Evolutionary conservation across 495 filamentous ascomycete species (phyloP).

Genomic region (Podospora pseudocomata): DNA sequence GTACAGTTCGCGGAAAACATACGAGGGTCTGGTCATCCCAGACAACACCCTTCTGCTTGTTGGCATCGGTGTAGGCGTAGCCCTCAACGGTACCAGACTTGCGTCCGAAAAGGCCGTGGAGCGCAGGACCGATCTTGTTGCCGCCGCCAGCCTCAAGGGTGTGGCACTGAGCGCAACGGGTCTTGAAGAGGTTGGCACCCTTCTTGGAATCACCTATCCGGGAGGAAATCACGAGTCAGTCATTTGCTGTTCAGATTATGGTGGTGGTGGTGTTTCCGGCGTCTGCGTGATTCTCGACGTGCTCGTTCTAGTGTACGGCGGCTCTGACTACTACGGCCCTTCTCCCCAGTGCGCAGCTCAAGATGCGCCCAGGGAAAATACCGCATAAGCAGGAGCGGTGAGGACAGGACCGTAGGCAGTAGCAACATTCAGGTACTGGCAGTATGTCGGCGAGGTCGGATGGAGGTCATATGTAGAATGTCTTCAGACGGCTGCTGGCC

Average conservation of each 20-base stretch:
- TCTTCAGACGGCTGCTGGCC: background rate
- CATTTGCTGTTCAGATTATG: background rate
- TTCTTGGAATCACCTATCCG: constrained; percentile 83
- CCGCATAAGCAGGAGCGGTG: constrained; percentile 27
- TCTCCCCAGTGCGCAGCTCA: constrained; percentile 1
- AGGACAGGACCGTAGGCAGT: constrained; percentile 2
- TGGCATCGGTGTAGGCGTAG: constrained; percentile 98
- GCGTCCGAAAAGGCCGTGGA: constrained; percentile 96
- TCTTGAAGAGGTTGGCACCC: constrained; percentile 99
- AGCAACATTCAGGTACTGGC: background rate
- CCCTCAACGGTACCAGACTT: constrained; percentile 87
- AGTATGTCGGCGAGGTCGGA: background rate
- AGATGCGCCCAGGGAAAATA: constrained; percentile 35
- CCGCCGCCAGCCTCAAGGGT: constrained; percentile 79
- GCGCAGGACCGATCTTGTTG: constrained; percentile 97
- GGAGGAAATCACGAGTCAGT: background rate
- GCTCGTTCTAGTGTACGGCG: constrained; percentile 7
- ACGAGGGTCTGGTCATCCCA: constrained; percentile 90
- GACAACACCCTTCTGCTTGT: constrained; percentile 89
- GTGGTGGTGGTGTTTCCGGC: background rate
- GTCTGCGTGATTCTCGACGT: background rate
- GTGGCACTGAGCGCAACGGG: constrained; percentile 97
- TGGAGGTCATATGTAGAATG: background rate
- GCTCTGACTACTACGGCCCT: background rate
- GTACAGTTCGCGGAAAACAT: constrained; percentile 33